These are phyloP conservation scores for Pyrrhoderma noxium DNA, from an alignment of 1,284 basidiomycete genomes.

Conservation along the genomic window DNA sequence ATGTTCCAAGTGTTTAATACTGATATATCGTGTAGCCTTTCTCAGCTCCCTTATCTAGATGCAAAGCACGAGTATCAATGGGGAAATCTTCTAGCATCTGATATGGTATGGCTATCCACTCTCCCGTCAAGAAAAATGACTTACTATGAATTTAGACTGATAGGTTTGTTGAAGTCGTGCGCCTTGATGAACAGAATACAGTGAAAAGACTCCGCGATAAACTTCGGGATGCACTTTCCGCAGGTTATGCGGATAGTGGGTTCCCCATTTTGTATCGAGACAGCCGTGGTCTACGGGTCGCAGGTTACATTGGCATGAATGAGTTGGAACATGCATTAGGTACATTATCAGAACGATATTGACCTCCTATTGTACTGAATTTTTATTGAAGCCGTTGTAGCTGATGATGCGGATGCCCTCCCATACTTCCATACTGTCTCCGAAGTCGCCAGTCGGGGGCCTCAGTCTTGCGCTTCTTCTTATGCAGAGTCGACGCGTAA, in stretches of 20 bases:
- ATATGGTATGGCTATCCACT: conserved; percentile 49
- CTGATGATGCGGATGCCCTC: conserved; percentile 61
- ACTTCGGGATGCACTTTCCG: conserved; percentile 48
- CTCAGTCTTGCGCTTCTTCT: conserved; percentile 55
- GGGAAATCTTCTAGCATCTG: conserved; percentile 66
- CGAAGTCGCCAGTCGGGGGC: conserved; percentile 32
- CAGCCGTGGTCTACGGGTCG: conserved; percentile 53
- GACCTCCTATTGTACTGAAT: conserved; percentile 11
- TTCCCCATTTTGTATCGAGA: conserved; percentile 74
- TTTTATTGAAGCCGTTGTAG: conserved; percentile 53
- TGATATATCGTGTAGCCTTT: conserved; percentile 34
- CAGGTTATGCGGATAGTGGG: conserved; percentile 75
- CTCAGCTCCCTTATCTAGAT: conserved; percentile 87
- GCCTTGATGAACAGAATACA: conserved; percentile 62
- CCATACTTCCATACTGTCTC: conserved; percentile 57
- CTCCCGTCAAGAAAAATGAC: background rate
- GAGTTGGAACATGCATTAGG: conserved; percentile 93
- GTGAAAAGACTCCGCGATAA: conserved; percentile 63
- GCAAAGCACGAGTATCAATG: conserved; percentile 84
- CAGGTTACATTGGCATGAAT: conserved; percentile 89
- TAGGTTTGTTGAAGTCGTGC: conserved; percentile 59
- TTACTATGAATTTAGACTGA: conserved; percentile 41
- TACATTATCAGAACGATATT: conserved; percentile 32
- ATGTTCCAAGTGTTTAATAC: background rate
- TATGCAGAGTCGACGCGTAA: conserved; percentile 37